Base-by-base conservation (phyloP, 371 early-diverging fungal species). In the Mucor racemosus region DNA sequence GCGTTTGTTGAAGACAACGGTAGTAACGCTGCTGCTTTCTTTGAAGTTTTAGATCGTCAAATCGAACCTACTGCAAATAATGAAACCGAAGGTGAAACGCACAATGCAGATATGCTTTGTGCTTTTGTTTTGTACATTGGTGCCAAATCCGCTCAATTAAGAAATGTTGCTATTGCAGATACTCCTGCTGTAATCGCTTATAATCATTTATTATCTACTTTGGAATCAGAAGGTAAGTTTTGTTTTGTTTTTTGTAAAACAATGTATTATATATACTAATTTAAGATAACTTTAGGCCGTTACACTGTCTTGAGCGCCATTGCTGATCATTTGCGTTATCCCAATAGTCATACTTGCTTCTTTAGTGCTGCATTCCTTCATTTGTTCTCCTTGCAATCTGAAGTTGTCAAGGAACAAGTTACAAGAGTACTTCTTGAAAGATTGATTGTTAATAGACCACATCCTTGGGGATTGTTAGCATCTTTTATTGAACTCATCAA, bases 381-480 rank as follows among this genome's bases (percentile, higher is more conserved):
- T 69, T 83, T 97, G 56, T 97, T 96, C 75, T 85, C 86, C 5
- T 91, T 92, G 81, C 74, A 77, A 55, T n/a, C 74, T 58, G 96
- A 95, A 72, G 68, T 78, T 13, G 86, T 96, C 60, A 94, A 95
- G 76, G 98, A 99, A 78, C 95, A 95, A 72, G 94, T 97, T 64
- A 96, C 96, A 34, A 71, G 97, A 36, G 97, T 97, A 1, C 81
- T 99, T 19, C 76, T 98, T 65, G 99, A 99, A 77, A 88, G 99
- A 59, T 79, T 98, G 60, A 94, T 99, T 69, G 98, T 95, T 10
- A 95, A 96, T 79, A 87, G 97, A 44, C 99, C 98, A 11, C 97
- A 97, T 79, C 99, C 99, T 50, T 98, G 98, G 95, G 97, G 98
- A 14, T 82, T 98, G 64, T 79, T 97, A 68, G 93, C 96, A 13